phyloP scores from a whole-genome alignment of 352 stramenopile genomes.

The Phytophthora meadii region DNA sequence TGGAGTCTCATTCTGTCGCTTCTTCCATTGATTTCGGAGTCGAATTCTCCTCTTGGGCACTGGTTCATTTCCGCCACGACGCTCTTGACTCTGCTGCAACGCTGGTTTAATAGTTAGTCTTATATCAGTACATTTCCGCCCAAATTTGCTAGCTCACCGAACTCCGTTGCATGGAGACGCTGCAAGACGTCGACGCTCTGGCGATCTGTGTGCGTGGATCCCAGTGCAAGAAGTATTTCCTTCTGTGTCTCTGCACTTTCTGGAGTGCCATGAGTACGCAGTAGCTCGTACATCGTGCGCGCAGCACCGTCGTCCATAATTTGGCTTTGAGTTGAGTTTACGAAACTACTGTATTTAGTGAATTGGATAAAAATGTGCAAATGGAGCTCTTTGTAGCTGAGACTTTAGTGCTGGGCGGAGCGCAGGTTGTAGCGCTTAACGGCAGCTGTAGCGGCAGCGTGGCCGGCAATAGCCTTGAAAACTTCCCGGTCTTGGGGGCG shows the following conservation, averaged over 20 bases:
- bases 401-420: constrained; percentile 22
- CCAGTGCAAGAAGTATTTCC: constrained; percentile 52
- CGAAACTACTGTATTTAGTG: constrained; percentile 13
- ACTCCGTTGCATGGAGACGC: constrained; percentile 51
- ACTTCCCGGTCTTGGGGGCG: constrained; percentile 59
- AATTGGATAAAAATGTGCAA: constrained; percentile 1
- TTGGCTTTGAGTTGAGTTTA: neutral
- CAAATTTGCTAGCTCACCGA: constrained; percentile 35
- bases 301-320: constrained; percentile 11
- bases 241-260: constrained; percentile 37
- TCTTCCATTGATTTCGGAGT: constrained; percentile 46
- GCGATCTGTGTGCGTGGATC: constrained; percentile 29
- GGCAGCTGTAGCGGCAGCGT: constrained; percentile 65
- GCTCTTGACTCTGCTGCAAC: constrained; percentile 32
- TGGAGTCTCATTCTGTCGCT: constrained; percentile 36
- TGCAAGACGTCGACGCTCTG: constrained; percentile 43
- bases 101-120: constrained; percentile 38
- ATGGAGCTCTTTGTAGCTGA: constrained; percentile 3
- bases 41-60: constrained; percentile 47
- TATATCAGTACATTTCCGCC: neutral
- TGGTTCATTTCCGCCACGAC: constrained; percentile 8
- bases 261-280: constrained; percentile 35
- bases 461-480: constrained; percentile 60
- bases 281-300: constrained; percentile 38
- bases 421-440: constrained; percentile 64